These are phyloP conservation scores for Talaromyces marneffei DNA, from an alignment of 2,329 filamentous ascomycete species.

Conservation along the genomic window DNA sequence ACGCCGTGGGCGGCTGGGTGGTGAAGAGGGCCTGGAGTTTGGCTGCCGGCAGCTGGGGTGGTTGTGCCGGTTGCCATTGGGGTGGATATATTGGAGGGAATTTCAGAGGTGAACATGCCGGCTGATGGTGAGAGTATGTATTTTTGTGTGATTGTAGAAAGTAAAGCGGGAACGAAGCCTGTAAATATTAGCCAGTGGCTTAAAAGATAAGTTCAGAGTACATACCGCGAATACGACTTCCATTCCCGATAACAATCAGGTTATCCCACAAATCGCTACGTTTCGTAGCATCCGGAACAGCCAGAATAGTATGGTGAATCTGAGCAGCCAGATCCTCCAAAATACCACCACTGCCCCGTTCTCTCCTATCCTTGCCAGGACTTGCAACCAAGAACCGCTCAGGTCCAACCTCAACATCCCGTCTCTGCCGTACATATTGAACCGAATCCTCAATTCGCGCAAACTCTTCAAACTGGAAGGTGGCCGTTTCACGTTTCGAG, in stretches of 20 bases:
- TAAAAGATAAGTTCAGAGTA: not conserved
- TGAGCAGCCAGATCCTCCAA: conserved; percentile 78
- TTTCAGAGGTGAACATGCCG: conserved; percentile 94
- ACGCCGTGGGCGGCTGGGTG: conserved; percentile 59
- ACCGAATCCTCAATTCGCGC: conserved; percentile 49
- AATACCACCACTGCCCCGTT: conserved; percentile 52
- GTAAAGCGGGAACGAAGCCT: conserved; percentile 83
- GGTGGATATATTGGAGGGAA: conserved; percentile 88
- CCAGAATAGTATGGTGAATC: conserved; percentile 76
- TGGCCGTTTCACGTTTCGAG: conserved; percentile 53
- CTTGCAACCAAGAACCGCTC: conserved; percentile 58
- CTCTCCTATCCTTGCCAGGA: conserved; percentile 27
- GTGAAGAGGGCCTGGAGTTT: conserved; percentile 45
- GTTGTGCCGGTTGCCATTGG: conserved; percentile 89
- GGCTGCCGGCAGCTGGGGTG: conserved; percentile 54
- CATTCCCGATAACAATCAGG: conserved; percentile 86
- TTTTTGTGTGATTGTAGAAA: conserved; percentile 71
- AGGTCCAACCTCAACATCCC: conserved; percentile 57
- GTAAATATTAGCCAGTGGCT: conserved; percentile 22
- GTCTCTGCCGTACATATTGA: conserved; percentile 44
- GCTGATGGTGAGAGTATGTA: conserved; percentile 89
- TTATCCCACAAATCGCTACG: conserved; percentile 86
- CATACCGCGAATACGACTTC: conserved; percentile 58
- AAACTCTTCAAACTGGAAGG: conserved; percentile 58
- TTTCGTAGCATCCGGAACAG: conserved; percentile 77